Evolutionary conservation across 441 rosid species (phyloP).

Genomic region (Syzygium malaccense): DNA sequence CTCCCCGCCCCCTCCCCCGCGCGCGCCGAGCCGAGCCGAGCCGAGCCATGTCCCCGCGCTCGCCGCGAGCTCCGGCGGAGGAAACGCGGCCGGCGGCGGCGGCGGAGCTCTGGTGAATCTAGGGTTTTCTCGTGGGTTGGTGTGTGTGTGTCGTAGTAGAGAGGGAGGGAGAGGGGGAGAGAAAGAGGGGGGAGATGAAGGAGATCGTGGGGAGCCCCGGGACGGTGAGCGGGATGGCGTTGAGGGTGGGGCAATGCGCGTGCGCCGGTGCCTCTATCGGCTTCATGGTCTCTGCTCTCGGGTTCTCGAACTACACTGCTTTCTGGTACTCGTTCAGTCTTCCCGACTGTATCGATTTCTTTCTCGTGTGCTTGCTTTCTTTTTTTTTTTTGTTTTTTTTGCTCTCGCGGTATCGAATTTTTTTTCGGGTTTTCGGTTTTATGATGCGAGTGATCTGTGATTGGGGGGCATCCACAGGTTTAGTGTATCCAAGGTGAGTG

Average conservation of each 20-base stretch:
- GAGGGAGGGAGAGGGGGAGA: not conserved
- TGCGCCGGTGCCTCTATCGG: constrained; percentile 75
- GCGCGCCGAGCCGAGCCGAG: not conserved
- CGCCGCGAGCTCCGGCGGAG: not conserved
- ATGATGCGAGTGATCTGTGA: not conserved
- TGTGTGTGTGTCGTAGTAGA: not conserved
- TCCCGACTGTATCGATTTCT: not conserved
- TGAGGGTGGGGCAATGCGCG: constrained; percentile 69
- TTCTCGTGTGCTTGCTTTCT: too few species aligned
- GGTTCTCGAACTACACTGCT: constrained; percentile 71
- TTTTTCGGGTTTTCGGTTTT: not conserved
- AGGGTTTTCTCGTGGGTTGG: not conserved
- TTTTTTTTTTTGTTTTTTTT: not conserved
- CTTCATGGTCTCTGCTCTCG: constrained; percentile 58
- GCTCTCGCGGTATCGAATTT: not conserved
- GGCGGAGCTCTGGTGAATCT: not conserved
- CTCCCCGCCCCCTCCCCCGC: not conserved
- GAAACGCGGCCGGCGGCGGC: not conserved
- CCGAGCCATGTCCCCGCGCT: not conserved
- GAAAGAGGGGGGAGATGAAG: constrained; percentile 42
- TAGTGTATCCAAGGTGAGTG: not conserved
- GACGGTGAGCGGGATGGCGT: constrained; percentile 55
- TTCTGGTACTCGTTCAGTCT: constrained; percentile 46
- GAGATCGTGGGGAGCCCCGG: constrained; percentile 83
- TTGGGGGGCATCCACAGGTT: not conserved